These are phyloP conservation scores for Neoboletus brunneissimus DNA, from an alignment of 768 basidiomycete genomes.

Conservation along the genomic window DNA sequence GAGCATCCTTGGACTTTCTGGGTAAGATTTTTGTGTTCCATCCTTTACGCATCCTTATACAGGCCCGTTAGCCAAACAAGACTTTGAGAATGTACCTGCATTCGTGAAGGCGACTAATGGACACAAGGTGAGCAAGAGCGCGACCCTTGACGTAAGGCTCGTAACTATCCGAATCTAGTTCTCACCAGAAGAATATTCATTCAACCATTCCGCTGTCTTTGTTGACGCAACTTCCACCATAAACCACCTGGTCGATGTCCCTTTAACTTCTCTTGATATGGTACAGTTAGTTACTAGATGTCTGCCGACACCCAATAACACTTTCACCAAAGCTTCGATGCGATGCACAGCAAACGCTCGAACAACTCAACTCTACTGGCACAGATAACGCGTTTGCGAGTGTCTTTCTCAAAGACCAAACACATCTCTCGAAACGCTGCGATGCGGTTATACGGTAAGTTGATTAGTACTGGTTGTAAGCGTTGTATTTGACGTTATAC, in stretches of 20 bases:
- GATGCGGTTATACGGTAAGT: conserved; percentile 68
- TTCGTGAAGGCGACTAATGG: conserved; percentile 58
- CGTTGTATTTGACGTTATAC: background rate
- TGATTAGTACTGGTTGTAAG: background rate
- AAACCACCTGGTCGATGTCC: conserved; percentile 76
- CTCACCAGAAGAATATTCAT: conserved; percentile 52
- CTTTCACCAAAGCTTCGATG: conserved; percentile 54
- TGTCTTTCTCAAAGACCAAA: conserved; percentile 71
- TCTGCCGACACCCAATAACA: background rate
- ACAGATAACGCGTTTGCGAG: conserved; percentile 63
- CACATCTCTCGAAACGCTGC: conserved; percentile 62
- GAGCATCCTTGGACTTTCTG: conserved; percentile 80
- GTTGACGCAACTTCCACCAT: conserved; percentile 75
- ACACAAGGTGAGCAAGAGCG: conserved; percentile 44
- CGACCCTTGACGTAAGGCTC: background rate
- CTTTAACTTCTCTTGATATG: conserved; percentile 73
- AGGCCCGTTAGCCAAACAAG: conserved; percentile 56
- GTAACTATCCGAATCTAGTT: conserved; percentile 45
- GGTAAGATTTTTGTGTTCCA: conserved; percentile 43
- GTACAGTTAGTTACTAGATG: conserved; percentile 38
- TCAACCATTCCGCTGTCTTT: conserved; percentile 55
- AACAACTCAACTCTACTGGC: conserved; percentile 49
- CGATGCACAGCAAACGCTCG: conserved; percentile 74
- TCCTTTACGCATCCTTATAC: conserved; percentile 9
- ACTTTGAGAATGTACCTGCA: conserved; percentile 54